phyloP scores from a whole-genome alignment of 805 yeast genomes.

The Yamadazyma laniorum region DNA sequence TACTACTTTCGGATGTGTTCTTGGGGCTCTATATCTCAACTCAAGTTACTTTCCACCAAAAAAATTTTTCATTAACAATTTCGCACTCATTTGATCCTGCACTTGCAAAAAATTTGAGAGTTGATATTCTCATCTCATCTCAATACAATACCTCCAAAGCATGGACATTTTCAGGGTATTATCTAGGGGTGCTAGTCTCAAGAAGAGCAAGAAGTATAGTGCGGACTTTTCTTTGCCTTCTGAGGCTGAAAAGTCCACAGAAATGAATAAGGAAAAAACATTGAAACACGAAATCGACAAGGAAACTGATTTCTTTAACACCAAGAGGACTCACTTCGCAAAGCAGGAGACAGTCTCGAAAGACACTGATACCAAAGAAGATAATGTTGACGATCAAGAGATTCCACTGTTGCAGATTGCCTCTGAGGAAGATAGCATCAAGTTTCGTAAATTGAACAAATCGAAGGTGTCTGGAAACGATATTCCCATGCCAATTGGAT shows the following conservation, averaged over 20 bases:
- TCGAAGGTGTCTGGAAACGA: conserved; percentile 82
- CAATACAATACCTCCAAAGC: neutral
- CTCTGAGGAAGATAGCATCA: conserved; percentile 56
- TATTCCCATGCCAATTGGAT: conserved; percentile 85
- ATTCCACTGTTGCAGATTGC: conserved; percentile 45
- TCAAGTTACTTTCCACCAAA: too few relatives aligned
- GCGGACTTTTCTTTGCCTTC: conserved; percentile 40
- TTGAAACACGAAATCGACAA: conserved; percentile 53
- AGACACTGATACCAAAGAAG: conserved; percentile 16
- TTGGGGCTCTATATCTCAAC: too few relatives aligned
- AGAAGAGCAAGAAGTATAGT: conserved; percentile 49
- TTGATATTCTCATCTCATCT: conserved; percentile 9
- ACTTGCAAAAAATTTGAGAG: neutral
- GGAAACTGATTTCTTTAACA: conserved; percentile 82
- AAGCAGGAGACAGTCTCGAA: conserved; percentile 15
- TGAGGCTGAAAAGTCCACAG: conserved; percentile 20
- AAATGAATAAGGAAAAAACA: conserved; percentile 36
- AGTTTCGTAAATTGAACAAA: conserved; percentile 56
- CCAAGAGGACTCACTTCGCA: conserved; percentile 37
- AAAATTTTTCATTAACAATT: conserved; percentile 5
- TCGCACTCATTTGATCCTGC: conserved; percentile 6
- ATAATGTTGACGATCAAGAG: conserved; percentile 27
- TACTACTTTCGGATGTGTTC: too few relatives aligned
- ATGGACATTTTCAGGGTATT: conserved; percentile 91
- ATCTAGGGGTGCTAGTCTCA: conserved; percentile 80